A percentile compares a stretch with the other conserved stretches of the same genome.
Evolutionary conservation across 768 basidiomycete genomes (phyloP).

Genomic region (Pulveroboletus sp.): DNA sequence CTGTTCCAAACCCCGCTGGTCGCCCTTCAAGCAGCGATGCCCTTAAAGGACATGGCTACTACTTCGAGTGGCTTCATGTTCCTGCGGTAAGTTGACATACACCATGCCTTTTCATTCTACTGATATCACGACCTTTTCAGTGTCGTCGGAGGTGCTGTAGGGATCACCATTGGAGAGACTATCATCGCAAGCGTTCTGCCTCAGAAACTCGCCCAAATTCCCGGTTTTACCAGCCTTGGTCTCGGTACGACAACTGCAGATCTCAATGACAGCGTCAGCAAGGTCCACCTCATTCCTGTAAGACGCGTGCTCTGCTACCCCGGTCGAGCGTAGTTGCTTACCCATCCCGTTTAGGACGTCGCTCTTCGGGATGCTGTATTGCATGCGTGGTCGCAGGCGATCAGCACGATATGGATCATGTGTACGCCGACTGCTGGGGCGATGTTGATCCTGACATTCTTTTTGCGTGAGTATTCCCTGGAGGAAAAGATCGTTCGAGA

Average conservation of each 20-base stretch:
- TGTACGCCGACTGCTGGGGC: constrained; percentile 56
- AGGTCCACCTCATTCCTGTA: constrained; percentile 34
- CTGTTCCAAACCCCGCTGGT: constrained; percentile 70
- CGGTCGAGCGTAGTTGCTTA: background rate
- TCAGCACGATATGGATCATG: constrained; percentile 64
- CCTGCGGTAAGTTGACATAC: constrained; percentile 45
- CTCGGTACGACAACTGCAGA: constrained; percentile 39
- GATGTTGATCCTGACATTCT: constrained; percentile 49
- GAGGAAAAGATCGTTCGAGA: constrained; percentile 47
- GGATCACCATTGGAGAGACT: constrained; percentile 70
- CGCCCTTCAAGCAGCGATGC: constrained; percentile 84
- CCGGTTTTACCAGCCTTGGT: constrained; percentile 26
- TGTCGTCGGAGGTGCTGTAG: constrained; percentile 71
- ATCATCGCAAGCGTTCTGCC: constrained; percentile 58
- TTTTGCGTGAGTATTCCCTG: constrained; percentile 62
- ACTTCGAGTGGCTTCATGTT: constrained; percentile 71
- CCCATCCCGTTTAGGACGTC: constrained; percentile 39
- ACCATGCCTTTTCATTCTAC: background rate
- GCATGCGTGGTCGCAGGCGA: constrained; percentile 62
- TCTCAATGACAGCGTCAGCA: constrained; percentile 45
- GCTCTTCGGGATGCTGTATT: constrained; percentile 47
- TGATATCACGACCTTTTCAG: constrained; percentile 31
- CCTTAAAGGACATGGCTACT: constrained; percentile 82
- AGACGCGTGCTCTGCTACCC: background rate
- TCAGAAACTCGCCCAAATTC: constrained; percentile 32